Evolutionary conservation across 2,329 filamentous ascomycete genomes (phyloP), one percentile per base, ranked within the genome.

Genomic region (Phialophora chinensis): DNA sequence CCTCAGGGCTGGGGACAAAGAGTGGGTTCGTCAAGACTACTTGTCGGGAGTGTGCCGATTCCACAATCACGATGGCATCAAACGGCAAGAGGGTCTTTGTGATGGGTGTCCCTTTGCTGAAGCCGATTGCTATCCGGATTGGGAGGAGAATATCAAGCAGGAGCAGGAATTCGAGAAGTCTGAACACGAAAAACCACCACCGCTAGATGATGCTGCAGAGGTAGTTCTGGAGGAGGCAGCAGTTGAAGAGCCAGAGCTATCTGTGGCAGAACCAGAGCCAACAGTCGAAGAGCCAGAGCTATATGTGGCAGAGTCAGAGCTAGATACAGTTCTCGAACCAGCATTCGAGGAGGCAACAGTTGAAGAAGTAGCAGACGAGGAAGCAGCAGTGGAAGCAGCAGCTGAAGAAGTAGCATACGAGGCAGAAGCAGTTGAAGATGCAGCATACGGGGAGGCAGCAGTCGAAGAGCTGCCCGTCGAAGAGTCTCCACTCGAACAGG

Each of bases 91-190:
- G 47, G 6, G 35, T 44, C 23, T 42, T 50, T 65, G 66, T 59
- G 66, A 71, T 50, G 66, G 66, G 2, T 71, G 69, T 58, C 65
- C 66, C 6, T 69, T 63, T 64, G 62, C 66, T 14, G 29, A 66
- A 31, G 62, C 67, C 23, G 69, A 71, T 17, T 71, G 69, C 42
- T 71, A 69, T 63, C 69, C 69, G 6, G 38, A 12, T 6, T 60
- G 60, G 54, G 64, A 64, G 33, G 54, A 67, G 17, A 61, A 64
- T 17, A 4, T 14, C n/a, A 38, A 67, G 33, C 38, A 20, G 38
- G 54, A 17, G 27, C 47, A 35, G 20, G 23, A 23, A 29, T 20
- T 33, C 6, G 55, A 44, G 17, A 44, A n/a, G 14, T 44, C 17
- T 17, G 14, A 20, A 8, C 17, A 8, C 17, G 38, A 44, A 44